These are phyloP conservation scores for Domatiomyces globalis DNA, from an alignment of 2,329 filamentous ascomycete species.

Conservation along the genomic window DNA sequence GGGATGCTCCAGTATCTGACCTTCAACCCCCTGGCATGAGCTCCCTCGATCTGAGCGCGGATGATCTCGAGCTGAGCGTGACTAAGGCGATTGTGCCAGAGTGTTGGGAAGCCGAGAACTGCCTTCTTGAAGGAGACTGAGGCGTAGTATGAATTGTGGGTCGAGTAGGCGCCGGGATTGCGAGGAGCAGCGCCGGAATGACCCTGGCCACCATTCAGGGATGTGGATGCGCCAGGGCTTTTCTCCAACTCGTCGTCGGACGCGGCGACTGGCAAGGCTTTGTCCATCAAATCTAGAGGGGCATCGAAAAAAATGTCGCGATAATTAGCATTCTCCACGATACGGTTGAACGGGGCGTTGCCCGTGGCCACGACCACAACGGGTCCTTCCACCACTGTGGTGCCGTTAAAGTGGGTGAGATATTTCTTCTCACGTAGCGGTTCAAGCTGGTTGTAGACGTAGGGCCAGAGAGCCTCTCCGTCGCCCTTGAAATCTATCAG, in stretches of 20 bases:
- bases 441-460: conserved; percentile 29
- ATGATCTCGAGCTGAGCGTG: conserved; percentile 33
- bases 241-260: conserved; percentile 12
- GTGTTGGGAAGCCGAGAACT: conserved; percentile 2
- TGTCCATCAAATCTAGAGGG: conserved; percentile 30
- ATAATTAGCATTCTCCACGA: conserved; percentile 34
- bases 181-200: conserved; percentile 26
- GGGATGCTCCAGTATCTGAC: conserved; percentile 45
- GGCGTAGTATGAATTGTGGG: conserved; percentile 44
- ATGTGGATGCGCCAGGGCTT: conserved; percentile 32
- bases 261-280: conserved; percentile 2
- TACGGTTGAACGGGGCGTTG: conserved; percentile 36
- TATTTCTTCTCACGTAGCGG: conserved; percentile 37
- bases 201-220: conserved; percentile 32
- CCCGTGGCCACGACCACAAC: conserved; percentile 42
- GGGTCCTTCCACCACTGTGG: conserved; percentile 28
- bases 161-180: conserved; percentile 30
- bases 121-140: conserved; percentile 36
- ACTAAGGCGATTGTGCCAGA: conserved; percentile 35
- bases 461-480: conserved; percentile 25
- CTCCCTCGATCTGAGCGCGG: conserved; percentile 38
- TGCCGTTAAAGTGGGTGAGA: conserved; percentile 38
- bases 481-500: conserved; percentile 39
- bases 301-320: conserved; percentile 45
- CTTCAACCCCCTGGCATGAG: conserved; percentile 39